phyloP scores from a whole-genome alignment of 208 protist genomes.

The Wallacemonas sp. region DNA sequence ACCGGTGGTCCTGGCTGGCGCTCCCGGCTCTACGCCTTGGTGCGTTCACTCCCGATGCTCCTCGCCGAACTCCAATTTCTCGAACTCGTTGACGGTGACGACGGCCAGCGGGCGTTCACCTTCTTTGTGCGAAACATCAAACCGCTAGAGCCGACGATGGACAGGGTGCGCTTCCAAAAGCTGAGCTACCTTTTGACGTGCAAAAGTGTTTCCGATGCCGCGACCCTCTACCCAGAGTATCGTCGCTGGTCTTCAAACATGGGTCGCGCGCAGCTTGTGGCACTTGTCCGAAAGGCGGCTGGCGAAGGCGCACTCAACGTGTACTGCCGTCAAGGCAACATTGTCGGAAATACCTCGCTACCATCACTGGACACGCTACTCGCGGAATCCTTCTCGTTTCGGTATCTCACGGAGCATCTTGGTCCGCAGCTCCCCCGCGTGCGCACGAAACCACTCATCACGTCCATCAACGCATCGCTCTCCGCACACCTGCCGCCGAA shows the following conservation, averaged over 20 bases:
- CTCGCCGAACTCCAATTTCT: conserved; percentile 82
- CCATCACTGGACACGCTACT: conserved; percentile 45
- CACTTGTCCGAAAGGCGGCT: conserved; percentile 53
- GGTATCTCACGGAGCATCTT: conserved; percentile 39
- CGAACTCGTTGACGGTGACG: conserved; percentile 80
- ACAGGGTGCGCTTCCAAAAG: conserved; percentile 68
- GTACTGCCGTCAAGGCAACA: conserved; percentile 63
- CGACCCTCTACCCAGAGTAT: conserved; percentile 65
- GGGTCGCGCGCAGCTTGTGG: conserved; percentile 65
- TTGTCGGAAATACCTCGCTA: conserved; percentile 21
- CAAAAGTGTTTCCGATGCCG: conserved; percentile 65
- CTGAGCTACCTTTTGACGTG: conserved; percentile 86
- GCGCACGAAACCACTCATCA: conserved; percentile 25
- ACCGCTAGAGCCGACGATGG: conserved; percentile 68
- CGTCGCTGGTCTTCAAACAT: conserved; percentile 70
- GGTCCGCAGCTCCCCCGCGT: conserved; percentile 30
- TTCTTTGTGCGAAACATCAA: conserved; percentile 89
- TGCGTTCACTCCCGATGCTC: conserved; percentile 66
- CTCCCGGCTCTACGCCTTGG: conserved; percentile 27
- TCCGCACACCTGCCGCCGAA: conserved; percentile 56
- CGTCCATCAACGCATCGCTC: conserved; percentile 42
- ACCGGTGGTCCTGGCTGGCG: conserved; percentile 18
- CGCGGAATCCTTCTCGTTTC: conserved; percentile 63
- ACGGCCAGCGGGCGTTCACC: conserved; percentile 64
- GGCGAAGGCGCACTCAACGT: conserved; percentile 40